Base-by-base conservation (phyloP, 2,329 filamentous ascomycete species). In the Orbilia blumenaviensis region DNA sequence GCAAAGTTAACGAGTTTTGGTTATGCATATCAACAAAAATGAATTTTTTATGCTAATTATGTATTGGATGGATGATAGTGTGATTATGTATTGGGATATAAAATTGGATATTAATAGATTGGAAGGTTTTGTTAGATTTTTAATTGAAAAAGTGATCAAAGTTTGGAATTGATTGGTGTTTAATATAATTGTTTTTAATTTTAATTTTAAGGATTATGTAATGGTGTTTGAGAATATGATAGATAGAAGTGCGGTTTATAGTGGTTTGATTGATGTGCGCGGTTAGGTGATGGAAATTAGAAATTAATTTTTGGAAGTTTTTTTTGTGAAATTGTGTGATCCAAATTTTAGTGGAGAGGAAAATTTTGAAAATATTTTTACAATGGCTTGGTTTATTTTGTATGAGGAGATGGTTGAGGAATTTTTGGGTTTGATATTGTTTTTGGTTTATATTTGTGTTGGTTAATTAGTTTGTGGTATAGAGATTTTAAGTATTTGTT, bases 51-150 rank as follows among this genome's bases (percentile, higher is more conserved):
- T 63, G 32, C 34, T 23, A 32, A 48, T 7, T 48, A 63, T 23
- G 7, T 63, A 48, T 63, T 63, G 23, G 25, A 18, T 63, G 5
- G 12, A 63, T 34, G 14, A 18, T n/a, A 25, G 18, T 21, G 12
- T 63, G 6, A 21, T 63, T 16, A 12, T 63, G 14, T 18, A 63
- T 36, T 4, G 14, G 7, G 12, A 63, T 34, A 63, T 63, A 46
- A 63, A 23, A 34, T 63, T 63, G 18, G 34, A 63, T 4, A 36
- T 48, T 23, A 48, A 63, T 36, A 46, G 34, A 32, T 48, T 63
- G 16, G 10, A 63, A 48, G 41, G 41, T 10, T 63, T 63, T 34
- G 27, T 63, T 46, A 32, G 18, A 48, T 32, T 2, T 48, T 48
- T 63, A 63, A 63, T 34, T 16, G 18, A 63, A 63, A 3, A 27